A percentile compares a stretch with the other conserved stretches of the same genome.
phyloP scores from a whole-genome alignment of 352 stramenopile species.

The Pythium folliculosum region DNA sequence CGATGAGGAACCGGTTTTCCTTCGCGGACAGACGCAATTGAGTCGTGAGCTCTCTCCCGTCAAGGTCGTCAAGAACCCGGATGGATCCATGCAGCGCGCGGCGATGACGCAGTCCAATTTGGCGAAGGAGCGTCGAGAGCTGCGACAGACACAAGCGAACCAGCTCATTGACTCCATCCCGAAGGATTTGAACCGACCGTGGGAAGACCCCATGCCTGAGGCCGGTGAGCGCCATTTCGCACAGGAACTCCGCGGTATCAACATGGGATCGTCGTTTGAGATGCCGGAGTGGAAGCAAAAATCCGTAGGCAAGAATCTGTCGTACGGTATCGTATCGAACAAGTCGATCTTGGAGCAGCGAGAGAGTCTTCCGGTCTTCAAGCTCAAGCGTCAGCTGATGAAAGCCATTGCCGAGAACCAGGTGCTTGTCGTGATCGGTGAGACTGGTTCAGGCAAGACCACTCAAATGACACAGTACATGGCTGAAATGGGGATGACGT shows the following conservation, averaged over 20 bases:
- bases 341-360: constrained; percentile 97
- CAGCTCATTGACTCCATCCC: constrained; percentile 96
- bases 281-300: constrained; percentile 98
- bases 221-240: constrained; percentile 97
- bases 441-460: constrained; percentile 98
- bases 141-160: constrained; percentile 97
- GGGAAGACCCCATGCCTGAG: constrained; percentile 98
- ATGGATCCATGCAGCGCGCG: constrained; percentile 97
- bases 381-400: constrained; percentile 96
- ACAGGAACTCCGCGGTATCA: constrained; percentile 93
- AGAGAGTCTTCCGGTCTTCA: constrained; percentile 96
- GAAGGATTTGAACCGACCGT: constrained; percentile 98
- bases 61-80: constrained; percentile 99
- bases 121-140: constrained; percentile 96
- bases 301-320: constrained; percentile 95
- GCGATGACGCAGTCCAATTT: constrained; percentile 97
- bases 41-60: constrained; percentile 93
- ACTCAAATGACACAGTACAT: constrained; percentile 99
- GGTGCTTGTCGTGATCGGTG: constrained; percentile 98
- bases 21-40: constrained; percentile 93
- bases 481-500: constrained; percentile 96
- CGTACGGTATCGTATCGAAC: constrained; percentile 96
- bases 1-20: constrained; percentile 96
- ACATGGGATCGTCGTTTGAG: constrained; percentile 89
- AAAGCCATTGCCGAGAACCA: constrained; percentile 95